phyloP scores from a whole-genome alignment of 2,329 filamentous ascomycete species.

The Gremmenia infestans region DNA sequence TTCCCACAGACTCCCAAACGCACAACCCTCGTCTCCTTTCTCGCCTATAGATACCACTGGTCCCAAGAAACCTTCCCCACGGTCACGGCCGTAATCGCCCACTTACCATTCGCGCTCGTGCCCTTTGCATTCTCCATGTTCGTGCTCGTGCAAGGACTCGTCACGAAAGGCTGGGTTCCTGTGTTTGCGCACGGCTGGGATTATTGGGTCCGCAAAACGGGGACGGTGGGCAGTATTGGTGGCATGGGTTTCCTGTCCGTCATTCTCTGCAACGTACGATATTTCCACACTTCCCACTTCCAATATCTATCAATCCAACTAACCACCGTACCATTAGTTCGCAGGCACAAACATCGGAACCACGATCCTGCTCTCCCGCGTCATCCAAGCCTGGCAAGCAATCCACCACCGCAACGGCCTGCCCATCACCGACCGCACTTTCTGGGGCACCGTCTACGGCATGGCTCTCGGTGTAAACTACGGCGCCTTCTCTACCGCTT shows the following conservation, averaged over 20 bases:
- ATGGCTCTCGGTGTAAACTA: constrained; percentile 74
- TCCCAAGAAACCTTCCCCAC: constrained; percentile 67
- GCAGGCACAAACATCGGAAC: constrained; percentile 74
- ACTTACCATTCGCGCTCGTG: constrained; percentile 62
- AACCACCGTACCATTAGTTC: constrained; percentile 44
- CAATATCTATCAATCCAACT: constrained; percentile 18
- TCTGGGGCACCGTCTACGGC: constrained; percentile 69
- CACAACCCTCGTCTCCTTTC: constrained; percentile 49
- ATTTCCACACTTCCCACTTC: background rate
- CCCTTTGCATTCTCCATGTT: constrained; percentile 74
- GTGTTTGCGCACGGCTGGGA: constrained; percentile 72
- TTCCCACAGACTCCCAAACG: constrained; percentile 15
- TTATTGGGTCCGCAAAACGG: constrained; percentile 65
- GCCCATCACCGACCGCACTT: constrained; percentile 57
- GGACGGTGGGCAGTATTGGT: constrained; percentile 61
- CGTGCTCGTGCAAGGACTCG: constrained; percentile 65
- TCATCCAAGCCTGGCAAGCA: constrained; percentile 62
- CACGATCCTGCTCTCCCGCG: constrained; percentile 65
- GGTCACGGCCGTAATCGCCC: constrained; percentile 56
- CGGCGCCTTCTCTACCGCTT: constrained; percentile 67
- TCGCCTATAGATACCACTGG: constrained; percentile 48
- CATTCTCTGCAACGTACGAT: constrained; percentile 65
- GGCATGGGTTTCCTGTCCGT: constrained; percentile 71
- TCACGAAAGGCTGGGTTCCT: constrained; percentile 69
- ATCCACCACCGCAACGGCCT: constrained; percentile 47